Evolutionary conservation across 2,329 filamentous ascomycete species (phyloP).

Genomic region (Penicillium sp.): DNA sequence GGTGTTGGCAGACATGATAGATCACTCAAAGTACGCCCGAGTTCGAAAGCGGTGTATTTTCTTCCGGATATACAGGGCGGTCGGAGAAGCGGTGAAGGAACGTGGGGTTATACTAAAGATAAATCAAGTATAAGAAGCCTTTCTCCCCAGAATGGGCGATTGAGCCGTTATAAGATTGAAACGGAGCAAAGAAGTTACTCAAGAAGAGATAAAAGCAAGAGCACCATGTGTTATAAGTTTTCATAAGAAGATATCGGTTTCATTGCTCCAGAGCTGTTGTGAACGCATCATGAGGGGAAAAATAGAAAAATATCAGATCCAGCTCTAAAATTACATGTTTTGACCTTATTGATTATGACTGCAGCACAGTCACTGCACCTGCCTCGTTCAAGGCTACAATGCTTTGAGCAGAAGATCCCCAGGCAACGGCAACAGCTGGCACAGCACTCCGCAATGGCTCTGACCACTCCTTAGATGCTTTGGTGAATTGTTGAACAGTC

Average conservation of each 20-base stretch:
- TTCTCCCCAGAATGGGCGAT: background rate
- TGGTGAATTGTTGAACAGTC: constrained; percentile 86
- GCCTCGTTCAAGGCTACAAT: constrained; percentile 73
- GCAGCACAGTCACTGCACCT: constrained; percentile 72
- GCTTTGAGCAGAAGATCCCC: constrained; percentile 73
- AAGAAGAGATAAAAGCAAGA: background rate
- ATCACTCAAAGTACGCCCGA: constrained; percentile 5
- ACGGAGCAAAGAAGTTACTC: background rate
- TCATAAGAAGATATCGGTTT: constrained; percentile 8
- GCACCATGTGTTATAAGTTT: background rate
- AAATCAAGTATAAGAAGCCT: background rate
- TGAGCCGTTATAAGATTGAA: background rate
- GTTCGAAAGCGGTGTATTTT: constrained; percentile 13
- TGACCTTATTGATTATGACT: constrained; percentile 29
- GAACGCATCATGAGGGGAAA: constrained; percentile 16
- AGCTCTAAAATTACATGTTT: constrained; percentile 27
- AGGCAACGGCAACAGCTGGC: constrained; percentile 70
- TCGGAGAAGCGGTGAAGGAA: background rate
- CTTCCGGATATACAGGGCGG: constrained; percentile 2
- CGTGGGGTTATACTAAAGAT: background rate
- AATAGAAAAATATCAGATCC: constrained; percentile 9
- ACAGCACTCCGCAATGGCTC: constrained; percentile 78
- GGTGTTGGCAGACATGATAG: constrained; percentile 7
- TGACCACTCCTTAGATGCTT: constrained; percentile 83
- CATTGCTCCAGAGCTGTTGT: constrained; percentile 16